Conservation (phyloP, 2,329 filamentous ascomycete genomes). For the Cladosporium sp. region DNA sequence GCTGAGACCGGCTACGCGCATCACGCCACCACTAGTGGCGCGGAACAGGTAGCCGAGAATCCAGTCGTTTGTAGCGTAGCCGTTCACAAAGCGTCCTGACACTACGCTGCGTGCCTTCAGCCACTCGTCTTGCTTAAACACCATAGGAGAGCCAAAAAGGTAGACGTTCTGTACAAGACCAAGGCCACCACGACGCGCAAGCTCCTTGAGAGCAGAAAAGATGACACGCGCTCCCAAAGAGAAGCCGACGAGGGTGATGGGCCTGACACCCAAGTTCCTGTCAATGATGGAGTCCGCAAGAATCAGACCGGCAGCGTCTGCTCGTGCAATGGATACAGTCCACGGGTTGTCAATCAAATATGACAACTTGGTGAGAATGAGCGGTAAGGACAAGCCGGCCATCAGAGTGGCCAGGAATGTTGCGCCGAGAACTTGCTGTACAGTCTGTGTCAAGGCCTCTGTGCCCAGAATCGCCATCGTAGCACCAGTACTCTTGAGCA, state of each 20-base stretch:
- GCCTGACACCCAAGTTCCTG: constrained; percentile 84
- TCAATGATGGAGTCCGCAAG: constrained; percentile 92
- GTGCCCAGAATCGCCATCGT: constrained; percentile 98
- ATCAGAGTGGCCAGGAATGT: constrained; percentile 88
- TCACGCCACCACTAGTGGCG: constrained; percentile 87
- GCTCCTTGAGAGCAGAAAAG: constrained; percentile 84
- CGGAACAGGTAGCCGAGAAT: constrained; percentile 93
- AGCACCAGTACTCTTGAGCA: constrained; percentile 96
- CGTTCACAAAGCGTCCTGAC: constrained; percentile 90
- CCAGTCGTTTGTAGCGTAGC: constrained; percentile 94
- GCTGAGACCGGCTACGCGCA: constrained; percentile 80
- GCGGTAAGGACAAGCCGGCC: constrained; percentile 88
- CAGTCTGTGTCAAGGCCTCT: constrained; percentile 92
- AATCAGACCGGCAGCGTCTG: constrained; percentile 84
- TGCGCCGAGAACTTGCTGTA: constrained; percentile 91
- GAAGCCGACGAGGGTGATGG: constrained; percentile 91
- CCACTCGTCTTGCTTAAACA: constrained; percentile 90
- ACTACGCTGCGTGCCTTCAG: constrained; percentile 79
- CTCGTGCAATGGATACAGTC: constrained; percentile 92
- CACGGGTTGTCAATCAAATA: constrained; percentile 98
- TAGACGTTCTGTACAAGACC: constrained; percentile 95
- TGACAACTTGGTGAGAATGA: constrained; percentile 88
- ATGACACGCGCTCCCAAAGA: constrained; percentile 91
- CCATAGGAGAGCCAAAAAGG: constrained; percentile 87
- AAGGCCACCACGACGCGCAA: constrained; percentile 78